Evolutionary conservation across 2,329 filamentous ascomycete genomes (phyloP).

Genomic region (Pseudogymnoascus sp.): DNA sequence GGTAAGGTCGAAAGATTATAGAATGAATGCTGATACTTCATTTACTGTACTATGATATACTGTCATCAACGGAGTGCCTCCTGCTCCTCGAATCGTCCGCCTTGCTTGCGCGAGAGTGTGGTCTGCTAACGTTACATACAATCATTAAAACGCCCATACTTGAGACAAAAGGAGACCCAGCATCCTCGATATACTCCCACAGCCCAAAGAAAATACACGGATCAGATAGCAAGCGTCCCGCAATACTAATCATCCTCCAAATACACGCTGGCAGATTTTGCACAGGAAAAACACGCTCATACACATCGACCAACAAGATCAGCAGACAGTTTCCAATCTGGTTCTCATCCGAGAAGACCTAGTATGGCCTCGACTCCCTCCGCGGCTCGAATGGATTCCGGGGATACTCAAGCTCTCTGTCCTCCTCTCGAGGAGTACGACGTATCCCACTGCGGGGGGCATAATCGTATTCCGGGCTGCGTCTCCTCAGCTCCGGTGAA

Average conservation of each 20-base stretch:
- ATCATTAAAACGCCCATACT: not conserved
- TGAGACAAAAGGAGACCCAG: not conserved
- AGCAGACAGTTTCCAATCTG: not conserved
- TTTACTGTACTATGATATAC: conserved; percentile 7
- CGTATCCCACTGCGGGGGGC: not conserved
- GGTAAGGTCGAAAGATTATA: not conserved
- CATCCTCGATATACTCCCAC: not conserved
- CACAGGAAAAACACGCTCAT: not conserved
- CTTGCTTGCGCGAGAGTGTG: not conserved
- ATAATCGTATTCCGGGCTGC: not conserved
- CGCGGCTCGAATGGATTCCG: not conserved
- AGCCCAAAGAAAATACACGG: conserved; percentile 4
- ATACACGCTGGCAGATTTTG: conserved; percentile 3
- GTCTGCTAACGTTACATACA: conserved; percentile 4
- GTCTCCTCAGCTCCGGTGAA: not conserved
- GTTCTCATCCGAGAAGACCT: not conserved
- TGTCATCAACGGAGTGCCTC: not conserved
- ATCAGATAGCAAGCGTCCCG: conserved; percentile 5
- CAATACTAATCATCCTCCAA: not conserved
- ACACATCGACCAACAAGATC: not conserved
- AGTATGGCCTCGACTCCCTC: not conserved
- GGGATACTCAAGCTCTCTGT: not conserved
- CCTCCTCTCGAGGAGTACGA: not conserved
- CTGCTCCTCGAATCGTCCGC: not conserved
- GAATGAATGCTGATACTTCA: not conserved